Evolutionary conservation across 1,139 yeast genomes (phyloP).

Genomic region (Yamadazyma sp.): DNA sequence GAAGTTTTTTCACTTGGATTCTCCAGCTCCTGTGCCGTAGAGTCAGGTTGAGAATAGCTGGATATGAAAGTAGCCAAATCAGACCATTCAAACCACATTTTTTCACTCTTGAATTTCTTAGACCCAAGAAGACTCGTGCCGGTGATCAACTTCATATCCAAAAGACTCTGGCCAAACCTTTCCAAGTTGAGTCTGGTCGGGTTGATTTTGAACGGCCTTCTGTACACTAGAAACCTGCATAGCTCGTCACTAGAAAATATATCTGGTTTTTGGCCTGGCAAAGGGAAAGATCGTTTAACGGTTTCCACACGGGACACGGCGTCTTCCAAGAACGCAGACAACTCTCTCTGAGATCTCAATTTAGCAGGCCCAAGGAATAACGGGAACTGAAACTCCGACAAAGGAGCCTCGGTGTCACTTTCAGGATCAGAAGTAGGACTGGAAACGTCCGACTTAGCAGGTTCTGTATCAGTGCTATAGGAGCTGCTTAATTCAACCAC

Average conservation of each 20-base stretch:
- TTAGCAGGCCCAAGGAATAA: conserved; percentile 29
- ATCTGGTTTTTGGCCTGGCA: conserved; percentile 44
- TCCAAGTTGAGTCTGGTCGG: conserved; percentile 43
- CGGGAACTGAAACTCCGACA: conserved; percentile 30
- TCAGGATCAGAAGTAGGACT: conserved; percentile 5
- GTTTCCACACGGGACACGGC: conserved; percentile 29
- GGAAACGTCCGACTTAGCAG: conserved; percentile 1
- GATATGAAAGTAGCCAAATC: conserved; percentile 30
- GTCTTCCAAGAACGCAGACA: conserved; percentile 24
- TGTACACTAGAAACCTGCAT: conserved; percentile 26
- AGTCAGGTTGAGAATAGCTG: conserved; percentile 13
- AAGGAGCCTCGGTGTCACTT: conserved; percentile 2
- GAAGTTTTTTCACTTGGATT: not conserved
- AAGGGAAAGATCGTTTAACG: conserved; percentile 33
- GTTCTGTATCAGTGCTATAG: conserved; percentile 3
- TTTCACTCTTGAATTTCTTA: conserved; percentile 42
- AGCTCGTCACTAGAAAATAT: conserved; percentile 42
- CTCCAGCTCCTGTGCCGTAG: not conserved
- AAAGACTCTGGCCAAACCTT: conserved; percentile 41
- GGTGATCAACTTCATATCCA: conserved; percentile 35
- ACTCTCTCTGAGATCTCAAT: conserved; percentile 19
- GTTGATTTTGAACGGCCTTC: conserved; percentile 34
- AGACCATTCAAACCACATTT: conserved; percentile 52
- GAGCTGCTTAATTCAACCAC: conserved; percentile 7
- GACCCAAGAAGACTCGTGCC: conserved; percentile 35